Percentiles rank a stretch among this genome's conserved stretches.
phyloP scores from a whole-genome alignment of 345 rosid species.

The Citrus reticulata region DNA sequence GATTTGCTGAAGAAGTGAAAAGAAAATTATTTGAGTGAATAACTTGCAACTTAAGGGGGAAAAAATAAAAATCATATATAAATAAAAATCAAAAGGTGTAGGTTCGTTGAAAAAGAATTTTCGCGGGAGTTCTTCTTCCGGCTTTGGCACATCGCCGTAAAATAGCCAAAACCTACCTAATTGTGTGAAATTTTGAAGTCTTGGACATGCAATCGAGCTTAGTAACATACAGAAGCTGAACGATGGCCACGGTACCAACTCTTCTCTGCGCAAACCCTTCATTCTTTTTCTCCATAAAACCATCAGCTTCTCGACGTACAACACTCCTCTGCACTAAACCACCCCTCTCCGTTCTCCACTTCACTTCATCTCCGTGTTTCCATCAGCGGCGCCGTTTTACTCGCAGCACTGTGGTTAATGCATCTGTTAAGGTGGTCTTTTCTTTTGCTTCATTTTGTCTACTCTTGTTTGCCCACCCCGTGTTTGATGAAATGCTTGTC shows the following conservation, averaged over 20 bases:
- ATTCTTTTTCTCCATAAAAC: conserved; percentile 23
- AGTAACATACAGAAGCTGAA: neutral
- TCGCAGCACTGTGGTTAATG: conserved; percentile 14
- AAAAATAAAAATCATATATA: too few species aligned
- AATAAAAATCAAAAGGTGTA: too few species aligned
- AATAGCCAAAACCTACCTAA: too few species aligned
- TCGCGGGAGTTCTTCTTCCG: too few species aligned
- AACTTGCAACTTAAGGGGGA: too few species aligned
- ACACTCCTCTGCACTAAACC: conserved; percentile 23
- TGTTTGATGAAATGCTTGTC: conserved; percentile 51
- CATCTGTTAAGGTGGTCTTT: conserved; percentile 45
- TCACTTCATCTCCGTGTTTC: conserved; percentile 17
- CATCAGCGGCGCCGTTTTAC: conserved; percentile 17
- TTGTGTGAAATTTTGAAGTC: neutral
- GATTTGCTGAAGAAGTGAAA: too few species aligned
- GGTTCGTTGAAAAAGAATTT: too few species aligned
- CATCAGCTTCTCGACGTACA: conserved; percentile 19
- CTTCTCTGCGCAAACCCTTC: conserved; percentile 18
- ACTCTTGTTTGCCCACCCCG: conserved; percentile 21
- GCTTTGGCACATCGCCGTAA: too few species aligned
- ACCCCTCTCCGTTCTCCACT: conserved; percentile 15
- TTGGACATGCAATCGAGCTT: neutral
- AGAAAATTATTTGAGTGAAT: too few species aligned
- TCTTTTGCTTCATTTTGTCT: neutral
- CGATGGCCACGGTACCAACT: conserved; percentile 36